phyloP scores from a whole-genome alignment of 192 early-diverging fungal genomes.

The Coemansia sp. region DNA sequence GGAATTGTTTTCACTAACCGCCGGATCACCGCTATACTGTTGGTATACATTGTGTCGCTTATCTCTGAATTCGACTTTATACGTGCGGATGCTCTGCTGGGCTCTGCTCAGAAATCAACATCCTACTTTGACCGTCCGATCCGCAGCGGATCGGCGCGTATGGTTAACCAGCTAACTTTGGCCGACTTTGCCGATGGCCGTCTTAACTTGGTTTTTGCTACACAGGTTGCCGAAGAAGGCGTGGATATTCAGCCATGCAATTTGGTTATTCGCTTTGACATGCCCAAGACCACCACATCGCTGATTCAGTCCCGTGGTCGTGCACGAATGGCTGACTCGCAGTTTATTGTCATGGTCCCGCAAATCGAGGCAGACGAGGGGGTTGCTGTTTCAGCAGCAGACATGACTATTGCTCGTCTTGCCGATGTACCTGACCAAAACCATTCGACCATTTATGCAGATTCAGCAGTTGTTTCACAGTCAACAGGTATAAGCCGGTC shows the following conservation, averaged over 20 bases:
- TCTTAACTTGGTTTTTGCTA: constrained; percentile 82
- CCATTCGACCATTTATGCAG: too few relatives aligned
- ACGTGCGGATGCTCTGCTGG: constrained; percentile 42
- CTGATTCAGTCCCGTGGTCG: constrained; percentile 91
- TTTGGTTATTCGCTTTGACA: constrained; percentile 81
- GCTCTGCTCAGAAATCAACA: constrained; percentile 22
- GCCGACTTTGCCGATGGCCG: constrained; percentile 62
- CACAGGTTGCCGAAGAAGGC: constrained; percentile 93
- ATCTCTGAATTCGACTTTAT: constrained; percentile 56
- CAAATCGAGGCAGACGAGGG: constrained; percentile 13
- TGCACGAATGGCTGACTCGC: constrained; percentile 68
- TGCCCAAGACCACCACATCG: constrained; percentile 67
- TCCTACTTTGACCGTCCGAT: constrained; percentile 32
- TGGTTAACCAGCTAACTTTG: constrained; percentile 54
- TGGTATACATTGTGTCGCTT: constrained; percentile 52
- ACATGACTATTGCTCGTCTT: not conserved
- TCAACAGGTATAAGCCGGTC: too few relatives aligned
- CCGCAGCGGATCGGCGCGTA: constrained; percentile 30
- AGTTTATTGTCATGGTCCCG: constrained; percentile 73
- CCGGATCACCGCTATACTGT: constrained; percentile 66
- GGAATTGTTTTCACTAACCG: constrained; percentile 85
- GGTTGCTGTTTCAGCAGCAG: too few relatives aligned
- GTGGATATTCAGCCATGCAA: constrained; percentile 92
- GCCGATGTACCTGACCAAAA: not conserved
- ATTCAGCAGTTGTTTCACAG: too few relatives aligned